Base-by-base conservation (phyloP, 2,329 filamentous ascomycete genomes). In the Didymella segeticola region DNA sequence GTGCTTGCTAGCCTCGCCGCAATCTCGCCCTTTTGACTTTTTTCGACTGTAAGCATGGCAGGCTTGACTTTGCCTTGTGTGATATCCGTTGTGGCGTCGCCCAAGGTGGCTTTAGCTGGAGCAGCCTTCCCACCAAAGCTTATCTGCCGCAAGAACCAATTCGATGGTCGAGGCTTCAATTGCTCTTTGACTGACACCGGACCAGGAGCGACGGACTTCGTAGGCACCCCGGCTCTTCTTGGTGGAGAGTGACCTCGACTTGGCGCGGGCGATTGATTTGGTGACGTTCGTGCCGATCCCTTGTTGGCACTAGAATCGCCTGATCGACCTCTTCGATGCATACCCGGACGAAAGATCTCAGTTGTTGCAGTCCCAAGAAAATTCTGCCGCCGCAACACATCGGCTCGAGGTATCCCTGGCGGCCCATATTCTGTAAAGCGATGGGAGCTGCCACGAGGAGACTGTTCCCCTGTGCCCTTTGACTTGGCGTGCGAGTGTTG, bases 141-240 rank as follows among this genome's bases (percentile, higher is more conserved):
- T 22, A 77, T 75, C 27, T 76, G 72, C 37, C 72, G 59, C 9
- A 75, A 57, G 25, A 75, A 72, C 72, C 72, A 75, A 20, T 69
- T 66, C 3, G 64, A 63, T 17, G 71, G 69, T 23, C 67, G 56
- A 29, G 45, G 60, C 29, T 60, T 65, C 4, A 39, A 41, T 8
- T 67, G 64, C 6, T 52, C 27, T 27, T 58, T 67, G 3, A 34
- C 30, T 17, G 47, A 30, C 8, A 51, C 43, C 14, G 58, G 36
- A 12, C 55, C 12, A 45, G 64, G 37, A 15, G 58, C 47, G 15
- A 45, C 34, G 15, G 54, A 34, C 14, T 57, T n/a, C 38, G 65
- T 36, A 19, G 57, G 57, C 7, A 68, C 50, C 11, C 60, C 62
- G 26, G 49, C 53, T 48, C 58, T 60, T 46, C 61, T 68, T 31